These are phyloP conservation scores for Erodium trifolium DNA, from an alignment of 441 rosid species.

Conservation along the genomic window DNA sequence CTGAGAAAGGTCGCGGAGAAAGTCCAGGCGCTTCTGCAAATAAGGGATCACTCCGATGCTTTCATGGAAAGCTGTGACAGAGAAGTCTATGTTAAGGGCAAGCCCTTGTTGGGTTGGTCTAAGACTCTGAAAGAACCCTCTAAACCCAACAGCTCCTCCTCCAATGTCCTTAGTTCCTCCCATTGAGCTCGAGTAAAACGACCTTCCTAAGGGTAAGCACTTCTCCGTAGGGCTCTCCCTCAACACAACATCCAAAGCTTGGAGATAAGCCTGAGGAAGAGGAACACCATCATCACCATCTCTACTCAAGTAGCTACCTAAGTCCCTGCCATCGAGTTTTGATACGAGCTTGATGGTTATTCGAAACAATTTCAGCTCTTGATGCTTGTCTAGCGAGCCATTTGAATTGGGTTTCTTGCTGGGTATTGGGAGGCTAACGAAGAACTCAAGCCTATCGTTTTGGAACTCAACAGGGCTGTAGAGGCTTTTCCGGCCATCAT, in stretches of 20 bases:
- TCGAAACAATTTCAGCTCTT: slow-evolving; percentile 57
- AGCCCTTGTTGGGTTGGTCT: slow-evolving; percentile 91
- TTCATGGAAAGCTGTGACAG: slow-evolving; percentile 83
- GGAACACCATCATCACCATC: slow-evolving; percentile 73
- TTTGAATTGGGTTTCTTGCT: slow-evolving; percentile 26
- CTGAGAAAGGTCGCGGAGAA: slow-evolving; percentile 65
- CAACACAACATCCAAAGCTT: slow-evolving; percentile 85
- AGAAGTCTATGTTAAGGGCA: slow-evolving; percentile 81
- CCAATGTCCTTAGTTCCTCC: slow-evolving; percentile 75
- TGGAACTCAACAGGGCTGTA: slow-evolving; percentile 81
- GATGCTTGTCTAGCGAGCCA: slow-evolving; percentile 17
- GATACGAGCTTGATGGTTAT: slow-evolving; percentile 72
- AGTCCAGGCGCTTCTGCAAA: slow-evolving; percentile 77
- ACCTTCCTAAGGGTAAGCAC: slow-evolving; percentile 64
- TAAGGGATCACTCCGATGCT: slow-evolving; percentile 83
- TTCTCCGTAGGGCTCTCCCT: slow-evolving; percentile 80
- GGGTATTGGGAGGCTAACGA: slow-evolving; percentile 73
- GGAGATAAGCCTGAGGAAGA: slow-evolving; percentile 83
- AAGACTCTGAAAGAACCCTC: slow-evolving; percentile 94
- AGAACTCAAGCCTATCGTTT: slow-evolving; percentile 76
- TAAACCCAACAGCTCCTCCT: slow-evolving; percentile 79
- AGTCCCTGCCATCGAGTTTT: slow-evolving; percentile 62
- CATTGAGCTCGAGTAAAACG: slow-evolving; percentile 72
- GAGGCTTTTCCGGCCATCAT: slow-evolving; percentile 73
- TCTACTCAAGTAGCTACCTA: slow-evolving; percentile 50